These are phyloP conservation scores for Maudiozyma serrabonitensis DNA, from an alignment of 805 yeast genomes.

Conservation along the genomic window DNA sequence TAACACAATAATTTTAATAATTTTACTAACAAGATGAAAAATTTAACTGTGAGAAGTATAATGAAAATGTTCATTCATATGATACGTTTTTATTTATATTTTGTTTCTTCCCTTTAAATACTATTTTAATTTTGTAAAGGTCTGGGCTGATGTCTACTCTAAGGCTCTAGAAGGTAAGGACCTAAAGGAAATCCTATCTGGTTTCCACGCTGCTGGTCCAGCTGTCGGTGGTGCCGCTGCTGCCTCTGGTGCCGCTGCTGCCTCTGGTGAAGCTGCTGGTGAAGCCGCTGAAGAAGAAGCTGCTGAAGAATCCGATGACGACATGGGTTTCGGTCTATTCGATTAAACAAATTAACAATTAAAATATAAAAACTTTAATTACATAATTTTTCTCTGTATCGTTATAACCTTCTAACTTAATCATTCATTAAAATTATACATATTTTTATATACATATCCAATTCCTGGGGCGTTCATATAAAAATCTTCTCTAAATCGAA, in stretches of 20 bases:
- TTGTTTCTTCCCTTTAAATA: neutral
- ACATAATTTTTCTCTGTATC: neutral
- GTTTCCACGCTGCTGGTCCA: conserved; percentile 38
- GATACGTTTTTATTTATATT: neutral
- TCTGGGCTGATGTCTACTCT: conserved; percentile 77
- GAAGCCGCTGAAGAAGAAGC: conserved; percentile 54
- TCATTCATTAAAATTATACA: neutral
- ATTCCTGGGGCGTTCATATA: too few species aligned
- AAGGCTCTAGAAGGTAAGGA: conserved; percentile 79
- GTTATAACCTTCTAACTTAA: conserved; percentile 1
- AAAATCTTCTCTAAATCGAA: too few species aligned
- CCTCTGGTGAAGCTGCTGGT: conserved; percentile 36
- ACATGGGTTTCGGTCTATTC: conserved; percentile 90
- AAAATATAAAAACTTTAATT: neutral
- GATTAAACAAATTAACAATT: conserved; percentile 41
- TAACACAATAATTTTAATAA: neutral
- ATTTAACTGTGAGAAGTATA: neutral
- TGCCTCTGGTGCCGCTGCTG: conserved; percentile 39
- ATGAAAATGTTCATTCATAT: neutral
- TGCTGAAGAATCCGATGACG: conserved; percentile 65
- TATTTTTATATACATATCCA: too few species aligned
- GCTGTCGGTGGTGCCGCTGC: conserved; percentile 37
- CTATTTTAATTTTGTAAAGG: conserved; percentile 17
- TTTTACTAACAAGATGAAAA: neutral
- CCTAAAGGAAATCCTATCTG: conserved; percentile 58